Base-by-base conservation (phyloP, 768 basidiomycete species). In the Suillus ampliporus region DNA sequence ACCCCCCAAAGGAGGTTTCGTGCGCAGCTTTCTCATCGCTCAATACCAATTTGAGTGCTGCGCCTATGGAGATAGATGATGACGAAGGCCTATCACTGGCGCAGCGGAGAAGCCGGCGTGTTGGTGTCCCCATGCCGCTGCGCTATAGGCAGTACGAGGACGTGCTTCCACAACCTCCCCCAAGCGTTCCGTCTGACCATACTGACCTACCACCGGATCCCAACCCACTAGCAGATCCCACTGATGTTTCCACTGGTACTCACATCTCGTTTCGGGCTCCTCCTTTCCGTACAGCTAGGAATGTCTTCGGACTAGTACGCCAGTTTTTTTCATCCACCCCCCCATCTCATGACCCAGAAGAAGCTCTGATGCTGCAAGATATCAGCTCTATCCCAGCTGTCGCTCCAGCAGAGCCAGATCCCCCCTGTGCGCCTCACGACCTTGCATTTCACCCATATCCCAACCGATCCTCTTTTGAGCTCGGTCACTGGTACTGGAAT, bases 351-450 rank as follows among this genome's bases (percentile, higher is more conserved):
- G 57, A 62, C 43, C 61, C 61, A 14, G 57, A 62, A 9, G 56
- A 58, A 13, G 43, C 8, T 6, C 8, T 9, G 43, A 43, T 6
- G 19, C 43, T 43, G 59, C 28, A 62, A 14, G 7, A 67, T 68
- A 35, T 34, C 35, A n/a, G 62, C 67, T 37, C 64, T 64, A 7
- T 66, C 63, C 44, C 59, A 6, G 53, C 46, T 28, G 35, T 19
- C 1, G 34, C 17, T 61, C 50, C 21, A 17, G 31, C 6, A 26
- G 31, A 28, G 56, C 56, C 15, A 63, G 66, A 21, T 43, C 9
- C 43, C 19, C 19, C 43, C 34, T 35, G n/a, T n/a, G n/a, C n/a
- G n/a, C n/a, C n/a, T n/a, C n/a, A n/a, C n/a, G n/a, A n/a, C n/a
- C n/a, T n/a, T n/a, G n/a, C n/a, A n/a, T n/a, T n/a, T n/a, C n/a